Base-by-base conservation (phyloP, 1,284 basidiomycete species). In the Ganoderma resinaceum region DNA sequence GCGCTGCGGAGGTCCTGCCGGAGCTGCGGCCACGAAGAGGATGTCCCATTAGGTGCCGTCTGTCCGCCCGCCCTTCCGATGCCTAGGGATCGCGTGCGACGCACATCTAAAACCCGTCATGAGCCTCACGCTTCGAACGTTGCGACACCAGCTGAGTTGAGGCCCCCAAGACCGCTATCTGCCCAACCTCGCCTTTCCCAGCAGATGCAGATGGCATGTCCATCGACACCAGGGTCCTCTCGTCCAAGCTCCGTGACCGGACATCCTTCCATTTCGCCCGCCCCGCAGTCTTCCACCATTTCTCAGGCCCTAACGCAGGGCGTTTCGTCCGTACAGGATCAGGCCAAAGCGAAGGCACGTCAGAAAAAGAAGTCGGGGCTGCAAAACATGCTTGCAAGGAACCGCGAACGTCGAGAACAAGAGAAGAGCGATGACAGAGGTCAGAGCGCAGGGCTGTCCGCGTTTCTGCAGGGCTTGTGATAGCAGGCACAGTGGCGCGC, bases 381-480 rank as follows among this genome's bases (percentile, higher is more conserved):
- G 58, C 90, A 88, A 76, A 84, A 86, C 52, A 84, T 93, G 81
- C 80, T 93, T 46, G 84, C 84, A 42, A 85, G 85, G 43, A 90
- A 89, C 72, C 86, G 86, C 68, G 82, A 84, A 72, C 82, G 85
- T 70, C 83, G 84, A 69, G 79, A 81, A 72, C 77, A 78, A 78
- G 80, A 76, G 78, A 76, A 76, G 68, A 76, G 65, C 74, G 69
- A 68, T 31, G 61, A 14, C 6, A 11, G 37, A 40, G 42, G 43
- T 26, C 76, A 63, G 70, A 71, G 63, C 63, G 65, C 73, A 16
- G 74, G 76, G 20, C 78, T 93, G 29, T 85, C 87, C 9, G 84
- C 86, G 59, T 92, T 93, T 78, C 77, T 92, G 69, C 74, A 74
- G 58, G 75, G 68, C 40, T 63, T 76, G 38, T 69, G 70, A 68